A percentile compares a stretch with the other conserved stretches of the same genome.
Evolutionary conservation across 1,284 basidiomycete species (phyloP).

Genomic region (Sutorius eximius): DNA sequence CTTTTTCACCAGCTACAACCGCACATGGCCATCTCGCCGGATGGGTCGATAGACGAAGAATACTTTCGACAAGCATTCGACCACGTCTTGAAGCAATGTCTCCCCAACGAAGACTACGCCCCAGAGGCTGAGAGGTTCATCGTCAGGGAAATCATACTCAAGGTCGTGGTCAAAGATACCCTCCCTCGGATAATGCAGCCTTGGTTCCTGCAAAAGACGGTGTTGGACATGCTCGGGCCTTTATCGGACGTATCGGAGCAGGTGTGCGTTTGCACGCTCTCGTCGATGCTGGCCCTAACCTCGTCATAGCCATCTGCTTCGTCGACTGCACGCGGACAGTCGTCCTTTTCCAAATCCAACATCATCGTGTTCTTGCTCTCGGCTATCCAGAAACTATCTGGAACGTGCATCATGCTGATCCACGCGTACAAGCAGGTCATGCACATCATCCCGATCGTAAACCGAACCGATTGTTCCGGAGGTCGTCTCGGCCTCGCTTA

Average conservation of each 20-base stretch:
- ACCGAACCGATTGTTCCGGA: conserved; percentile 40
- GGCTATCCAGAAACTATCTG: conserved; percentile 68
- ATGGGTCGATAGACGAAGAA: conserved; percentile 65
- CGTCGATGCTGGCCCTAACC: conserved; percentile 5
- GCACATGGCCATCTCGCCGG: conserved; percentile 70
- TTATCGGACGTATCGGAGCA: conserved; percentile 33
- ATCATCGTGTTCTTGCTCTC: conserved; percentile 69
- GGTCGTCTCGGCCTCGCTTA: conserved; percentile 8
- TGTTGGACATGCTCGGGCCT: conserved; percentile 61
- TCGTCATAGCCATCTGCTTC: conserved; percentile 23
- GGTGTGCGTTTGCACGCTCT: conserved; percentile 29
- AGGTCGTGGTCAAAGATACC: conserved; percentile 64
- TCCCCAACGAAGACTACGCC: conserved; percentile 75
- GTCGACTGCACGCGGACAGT: conserved; percentile 26
- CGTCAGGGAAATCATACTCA: conserved; percentile 74
- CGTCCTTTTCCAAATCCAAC: conserved; percentile 52
- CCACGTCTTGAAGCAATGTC: conserved; percentile 60
- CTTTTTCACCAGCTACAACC: conserved; percentile 78
- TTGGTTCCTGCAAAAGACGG: conserved; percentile 74
- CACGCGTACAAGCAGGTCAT: conserved; percentile 66
- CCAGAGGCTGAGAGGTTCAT: conserved; percentile 75
- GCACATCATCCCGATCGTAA: conserved; percentile 64
- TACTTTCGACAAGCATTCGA: conserved; percentile 79
- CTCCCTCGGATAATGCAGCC: conserved; percentile 72
- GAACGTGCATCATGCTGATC: conserved; percentile 62